Evolutionary conservation across 345 rosid genomes (phyloP), one percentile per base, ranked within the genome.

Genomic region (Corchorus olitorius): DNA sequence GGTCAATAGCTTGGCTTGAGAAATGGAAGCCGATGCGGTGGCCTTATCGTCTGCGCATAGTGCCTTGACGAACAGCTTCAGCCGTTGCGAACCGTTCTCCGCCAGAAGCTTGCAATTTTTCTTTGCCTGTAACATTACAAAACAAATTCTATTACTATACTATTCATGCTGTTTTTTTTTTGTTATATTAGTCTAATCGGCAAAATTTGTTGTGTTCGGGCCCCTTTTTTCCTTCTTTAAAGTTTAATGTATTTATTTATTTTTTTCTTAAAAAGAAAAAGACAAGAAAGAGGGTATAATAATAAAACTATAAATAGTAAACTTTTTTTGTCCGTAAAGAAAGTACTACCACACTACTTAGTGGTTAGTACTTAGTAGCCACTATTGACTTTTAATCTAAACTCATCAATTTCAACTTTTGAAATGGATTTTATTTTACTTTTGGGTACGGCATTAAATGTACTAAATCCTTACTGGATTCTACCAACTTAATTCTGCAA

Each of bases 31-130:
- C 49, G 70, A 73, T 0, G 92, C 88, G 49, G 87, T 69, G 19
- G 85, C 75, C 8, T 73, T 82, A 65, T 95, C 92, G 34, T 85
- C 81, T 6, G 89, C 84, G 45, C 85, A 78, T 52, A 87, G 80
- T 52, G 98, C 98, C 52, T 87, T 90, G 65, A 85, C 86, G 70
- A 79, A 88, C 17, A 92, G 87, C 73, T 88, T 87, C 77, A 93
- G 84, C 87, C 97, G 84, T 45, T 84, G 85, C 0, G 93, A 81
- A 55, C 85, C 59, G 78, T 89, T 91, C 66, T 86, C 94, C 20
- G 86, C 85, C 8, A 89, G 78, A 45, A 53, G 77, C 71, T 82
- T 81, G 67, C 86, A 82, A 65, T 83, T 89, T 75, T 88, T 82
- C 76, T 85, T 91, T 67, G 89, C 89, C 99, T 94, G 83, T 41